Conservation (phyloP, 768 basidiomycete species). For the Naganishia onofrii region DNA sequence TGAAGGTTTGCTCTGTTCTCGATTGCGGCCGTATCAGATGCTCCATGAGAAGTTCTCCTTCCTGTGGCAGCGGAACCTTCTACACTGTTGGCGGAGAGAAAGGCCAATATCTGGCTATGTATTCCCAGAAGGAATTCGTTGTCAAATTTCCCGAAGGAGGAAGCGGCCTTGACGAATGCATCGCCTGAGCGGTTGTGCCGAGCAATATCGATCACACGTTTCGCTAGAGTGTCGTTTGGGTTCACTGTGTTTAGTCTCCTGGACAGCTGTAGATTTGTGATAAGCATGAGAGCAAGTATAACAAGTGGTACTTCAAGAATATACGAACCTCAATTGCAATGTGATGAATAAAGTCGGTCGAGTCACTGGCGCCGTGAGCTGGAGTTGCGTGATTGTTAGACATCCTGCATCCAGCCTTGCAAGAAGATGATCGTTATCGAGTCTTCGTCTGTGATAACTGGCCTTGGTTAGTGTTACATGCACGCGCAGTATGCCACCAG, state of each 20-base stretch:
- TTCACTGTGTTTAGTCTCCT: constrained; percentile 73
- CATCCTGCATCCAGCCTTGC: not conserved
- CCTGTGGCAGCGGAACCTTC: constrained; percentile 35
- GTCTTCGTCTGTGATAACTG: too few relatives aligned
- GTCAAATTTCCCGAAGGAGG: constrained; percentile 80
- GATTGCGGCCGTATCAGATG: not conserved
- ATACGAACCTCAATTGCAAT: constrained; percentile 49
- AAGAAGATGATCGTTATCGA: too few relatives aligned
- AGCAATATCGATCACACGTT: constrained; percentile 75
- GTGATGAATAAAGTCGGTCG: constrained; percentile 47
- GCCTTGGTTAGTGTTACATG: too few relatives aligned
- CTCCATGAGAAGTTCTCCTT: constrained; percentile 9
- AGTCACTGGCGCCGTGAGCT: not conserved
- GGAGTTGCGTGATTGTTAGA: constrained; percentile 2
- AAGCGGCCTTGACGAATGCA: constrained; percentile 68
- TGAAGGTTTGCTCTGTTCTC: constrained; percentile 23
- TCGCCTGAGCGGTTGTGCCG: constrained; percentile 63
- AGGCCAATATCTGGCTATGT: constrained; percentile 73
- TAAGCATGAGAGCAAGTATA: constrained; percentile 28
- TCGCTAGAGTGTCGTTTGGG: constrained; percentile 78
- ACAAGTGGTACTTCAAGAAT: not conserved
- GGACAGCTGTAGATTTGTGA: constrained; percentile 73
- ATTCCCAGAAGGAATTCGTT: constrained; percentile 73
- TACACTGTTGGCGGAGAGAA: constrained; percentile 65
- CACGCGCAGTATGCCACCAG: too few relatives aligned